Evolutionary conservation across 2,329 filamentous ascomycete genomes (phyloP), one percentile per base, ranked within the genome.

Genomic region (Cytospora chrysosperma): DNA sequence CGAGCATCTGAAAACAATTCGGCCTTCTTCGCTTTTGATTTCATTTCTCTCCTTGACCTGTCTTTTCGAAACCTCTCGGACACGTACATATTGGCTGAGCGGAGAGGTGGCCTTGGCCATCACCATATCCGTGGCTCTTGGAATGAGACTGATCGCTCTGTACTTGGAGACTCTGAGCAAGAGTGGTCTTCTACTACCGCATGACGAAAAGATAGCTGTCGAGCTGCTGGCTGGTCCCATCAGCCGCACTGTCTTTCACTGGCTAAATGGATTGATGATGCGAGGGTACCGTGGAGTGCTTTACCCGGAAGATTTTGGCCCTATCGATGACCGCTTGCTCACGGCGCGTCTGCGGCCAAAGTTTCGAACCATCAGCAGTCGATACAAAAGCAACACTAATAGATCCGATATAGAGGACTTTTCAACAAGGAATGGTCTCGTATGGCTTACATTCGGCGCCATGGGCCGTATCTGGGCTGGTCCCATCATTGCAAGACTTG

Each of bases 401-500:
- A 17, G n/a, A 12, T 21, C 26, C 7, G 26, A 55, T 30, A 30
- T 40, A 37, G 21, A 0, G 9, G 30, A 19, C n/a, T 24, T 17
- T 37, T 34, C 32, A 8, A 40, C 53, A 13, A 15, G 53, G 21
- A 55, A 55, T 21, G 30, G 53, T 2, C 53, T 55, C 8, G 24
- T 55, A 17, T 21, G 21, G 53, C 53, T 40, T 34, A 55, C 53
- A 27, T 55, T 55, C 37, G 40, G 3, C 32, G n/a, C 53, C n/a
- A 37, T 68, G 40, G 67, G 67, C 10, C 53, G 64, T 34, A 61
- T 65, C 47, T 40, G 58, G 40, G 37, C 66, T 6, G 30, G 30
- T 10, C 7, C 30, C 10, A 34, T 34, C 10, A 12, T 34, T 34
- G 30, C 30, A 6, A 34, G 30, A 34, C 12, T 34, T 2, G 30